Percentiles rank a stretch among this genome's conserved stretches.
Conservation (phyloP, 306 rosid species). For the Lithocarpus polystachyus region DNA sequence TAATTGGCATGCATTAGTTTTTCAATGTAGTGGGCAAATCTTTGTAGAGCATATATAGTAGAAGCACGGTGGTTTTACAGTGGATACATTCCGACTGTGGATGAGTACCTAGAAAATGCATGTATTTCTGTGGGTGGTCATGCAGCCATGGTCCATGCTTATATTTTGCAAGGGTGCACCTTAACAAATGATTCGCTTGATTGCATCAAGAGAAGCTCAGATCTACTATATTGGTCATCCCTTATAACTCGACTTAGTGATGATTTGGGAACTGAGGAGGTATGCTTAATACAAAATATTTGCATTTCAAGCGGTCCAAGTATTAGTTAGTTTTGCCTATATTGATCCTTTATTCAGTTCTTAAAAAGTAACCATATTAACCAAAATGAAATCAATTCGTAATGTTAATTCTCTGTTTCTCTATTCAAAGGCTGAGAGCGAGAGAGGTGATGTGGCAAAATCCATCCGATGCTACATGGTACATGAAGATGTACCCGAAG, state of each 20-base stretch:
- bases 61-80: slow-evolving; percentile 32
- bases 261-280: slow-evolving; percentile 35
- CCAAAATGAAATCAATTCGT: not conserved
- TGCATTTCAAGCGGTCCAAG: not conserved
- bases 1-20: not conserved
- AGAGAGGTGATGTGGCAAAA: slow-evolving; percentile 35
- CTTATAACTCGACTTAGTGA: slow-evolving; percentile 23
- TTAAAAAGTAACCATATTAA: too few relatives aligned
- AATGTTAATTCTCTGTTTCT: not conserved
- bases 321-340: too few relatives aligned
- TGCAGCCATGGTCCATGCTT: slow-evolving; percentile 26
- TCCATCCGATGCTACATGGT: slow-evolving; percentile 24
- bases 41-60: slow-evolving; percentile 23
- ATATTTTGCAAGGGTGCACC: not conserved
- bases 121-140: slow-evolving; percentile 25
- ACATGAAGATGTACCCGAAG: slow-evolving; percentile 14
- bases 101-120: slow-evolving; percentile 27
- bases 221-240: slow-evolving; percentile 22
- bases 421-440: slow-evolving; percentile 12
- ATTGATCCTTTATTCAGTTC: too few relatives aligned
- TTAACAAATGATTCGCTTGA: slow-evolving; percentile 6
- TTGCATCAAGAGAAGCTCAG: slow-evolving; percentile 8
- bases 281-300: not conserved
- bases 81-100: slow-evolving; percentile 14
- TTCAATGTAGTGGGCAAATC: slow-evolving; percentile 30